Conservation (phyloP, 768 basidiomycete species). For the Mycena floridula region DNA sequence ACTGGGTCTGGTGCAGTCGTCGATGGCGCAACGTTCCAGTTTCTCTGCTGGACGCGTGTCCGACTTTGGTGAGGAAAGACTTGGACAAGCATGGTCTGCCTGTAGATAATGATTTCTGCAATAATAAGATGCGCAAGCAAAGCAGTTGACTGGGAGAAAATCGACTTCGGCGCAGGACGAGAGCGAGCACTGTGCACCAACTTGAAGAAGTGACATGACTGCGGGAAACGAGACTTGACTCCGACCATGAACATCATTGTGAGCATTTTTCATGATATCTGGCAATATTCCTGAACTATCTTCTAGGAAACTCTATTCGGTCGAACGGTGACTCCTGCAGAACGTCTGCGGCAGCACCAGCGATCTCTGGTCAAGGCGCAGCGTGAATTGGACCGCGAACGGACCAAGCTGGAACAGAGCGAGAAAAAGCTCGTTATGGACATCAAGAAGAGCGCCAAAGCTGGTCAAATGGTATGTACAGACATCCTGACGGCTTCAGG, state of each 20-base stretch:
- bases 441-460: conserved; percentile 95
- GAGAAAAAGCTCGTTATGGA: conserved; percentile 96
- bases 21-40: conserved; percentile 44
- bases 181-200: conserved; percentile 65
- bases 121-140: conserved; percentile 50
- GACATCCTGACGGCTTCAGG: conserved; percentile 4
- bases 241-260: conserved; percentile 76
- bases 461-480: conserved; percentile 79
- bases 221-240: too few relatives aligned
- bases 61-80: background rate
- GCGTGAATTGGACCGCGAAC: conserved; percentile 95
- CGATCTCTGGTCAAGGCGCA: conserved; percentile 94
- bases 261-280: conserved; percentile 17
- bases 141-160: conserved; percentile 72
- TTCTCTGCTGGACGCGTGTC: conserved; percentile 14
- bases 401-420: conserved; percentile 86
- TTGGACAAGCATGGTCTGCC: conserved; percentile 53
- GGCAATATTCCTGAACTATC: conserved; percentile 7
- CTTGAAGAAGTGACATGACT: conserved; percentile 20
- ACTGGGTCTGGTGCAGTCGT: conserved; percentile 48
- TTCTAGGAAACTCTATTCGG: conserved; percentile 91
- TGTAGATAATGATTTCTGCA: conserved; percentile 60
- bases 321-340: conserved; percentile 90
- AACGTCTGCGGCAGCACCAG: conserved; percentile 95
- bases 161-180: conserved; percentile 56